These are phyloP conservation scores for Torrubiellomyces zombiae DNA, from an alignment of 2,329 filamentous ascomycete genomes.

Conservation along the genomic window DNA sequence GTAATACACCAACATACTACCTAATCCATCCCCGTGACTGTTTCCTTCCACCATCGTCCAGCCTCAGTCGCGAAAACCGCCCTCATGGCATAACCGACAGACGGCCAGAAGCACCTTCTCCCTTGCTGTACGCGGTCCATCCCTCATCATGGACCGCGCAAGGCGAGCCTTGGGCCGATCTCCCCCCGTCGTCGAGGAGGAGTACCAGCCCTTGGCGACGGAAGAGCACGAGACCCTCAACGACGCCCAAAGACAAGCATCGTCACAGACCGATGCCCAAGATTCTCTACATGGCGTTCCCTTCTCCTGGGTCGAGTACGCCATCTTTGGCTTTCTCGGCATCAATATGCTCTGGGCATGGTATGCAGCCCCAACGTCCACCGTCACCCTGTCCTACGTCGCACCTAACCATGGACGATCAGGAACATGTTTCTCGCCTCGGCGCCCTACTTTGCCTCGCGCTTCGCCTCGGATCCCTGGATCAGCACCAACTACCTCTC, in stretches of 20 bases:
- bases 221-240: slow-evolving; percentile 13
- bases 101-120: no score
- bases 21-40: no score
- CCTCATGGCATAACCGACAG: no score
- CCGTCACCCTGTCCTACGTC: background rate
- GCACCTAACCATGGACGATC: slow-evolving; percentile 1
- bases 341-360: slow-evolving; percentile 96
- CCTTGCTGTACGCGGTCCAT: no score
- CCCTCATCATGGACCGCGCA: slow-evolving; percentile 15
- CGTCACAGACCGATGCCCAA: slow-evolving; percentile 13
- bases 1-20: no score
- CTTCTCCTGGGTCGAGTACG: slow-evolving; percentile 80
- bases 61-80: no score
- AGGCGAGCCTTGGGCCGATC: slow-evolving; percentile 8
- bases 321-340: slow-evolving; percentile 69
- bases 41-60: no score
- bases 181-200: slow-evolving; percentile 8
- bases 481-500: slow-evolving; percentile 76
- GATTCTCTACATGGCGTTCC: slow-evolving; percentile 27
- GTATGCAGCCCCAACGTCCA: slow-evolving; percentile 30
- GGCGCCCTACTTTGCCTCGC: slow-evolving; percentile 77
- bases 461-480: slow-evolving; percentile 55
- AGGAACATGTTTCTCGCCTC: slow-evolving; percentile 99
- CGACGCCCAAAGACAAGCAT: slow-evolving; percentile 10
- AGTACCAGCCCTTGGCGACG: slow-evolving; percentile 17